Conservation (phyloP, 345 rosid genomes). For the Syzygium oleosum region DNA sequence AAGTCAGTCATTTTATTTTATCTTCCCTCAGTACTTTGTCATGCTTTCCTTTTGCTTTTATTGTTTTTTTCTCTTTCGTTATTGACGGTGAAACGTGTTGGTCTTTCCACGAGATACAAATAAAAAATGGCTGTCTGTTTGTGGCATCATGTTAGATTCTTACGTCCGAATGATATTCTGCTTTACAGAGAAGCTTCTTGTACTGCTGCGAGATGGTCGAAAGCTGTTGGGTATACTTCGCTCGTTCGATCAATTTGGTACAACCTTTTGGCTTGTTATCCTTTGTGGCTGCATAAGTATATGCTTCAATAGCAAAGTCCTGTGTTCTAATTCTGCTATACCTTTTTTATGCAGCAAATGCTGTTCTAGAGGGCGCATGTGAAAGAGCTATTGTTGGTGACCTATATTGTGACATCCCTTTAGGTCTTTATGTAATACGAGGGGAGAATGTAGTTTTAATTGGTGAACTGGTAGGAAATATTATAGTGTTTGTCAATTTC, state of each 20-base stretch:
- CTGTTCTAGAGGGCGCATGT: slow-evolving; percentile 90
- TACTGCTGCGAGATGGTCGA: slow-evolving; percentile 90
- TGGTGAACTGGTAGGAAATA: slow-evolving; percentile 77
- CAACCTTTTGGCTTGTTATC: not conserved
- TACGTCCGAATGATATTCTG: not conserved
- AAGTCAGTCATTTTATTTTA: not conserved
- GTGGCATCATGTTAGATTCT: not conserved
- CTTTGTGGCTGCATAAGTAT: not conserved
- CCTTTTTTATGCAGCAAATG: slow-evolving; percentile 61
- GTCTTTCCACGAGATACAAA: not conserved
- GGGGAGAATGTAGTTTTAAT: slow-evolving; percentile 96
- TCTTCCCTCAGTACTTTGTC: not conserved
- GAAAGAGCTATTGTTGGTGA: slow-evolving; percentile 97
- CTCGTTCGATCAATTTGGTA: slow-evolving; percentile 98
- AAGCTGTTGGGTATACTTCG: slow-evolving; percentile 93
- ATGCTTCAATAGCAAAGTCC: not conserved
- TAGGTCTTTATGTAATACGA: slow-evolving; percentile 89
- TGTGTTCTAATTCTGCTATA: not conserved
- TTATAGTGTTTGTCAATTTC: not conserved
- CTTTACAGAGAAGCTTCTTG: slow-evolving; percentile 73
- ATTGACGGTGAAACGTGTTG: not conserved
- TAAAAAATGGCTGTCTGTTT: not conserved
- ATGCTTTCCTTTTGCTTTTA: not conserved
- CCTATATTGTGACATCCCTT: slow-evolving; percentile 81
- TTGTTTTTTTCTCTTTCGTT: not conserved